phyloP scores from a whole-genome alignment of 495 filamentous ascomycete genomes.

The Xylaria cubensis region DNA sequence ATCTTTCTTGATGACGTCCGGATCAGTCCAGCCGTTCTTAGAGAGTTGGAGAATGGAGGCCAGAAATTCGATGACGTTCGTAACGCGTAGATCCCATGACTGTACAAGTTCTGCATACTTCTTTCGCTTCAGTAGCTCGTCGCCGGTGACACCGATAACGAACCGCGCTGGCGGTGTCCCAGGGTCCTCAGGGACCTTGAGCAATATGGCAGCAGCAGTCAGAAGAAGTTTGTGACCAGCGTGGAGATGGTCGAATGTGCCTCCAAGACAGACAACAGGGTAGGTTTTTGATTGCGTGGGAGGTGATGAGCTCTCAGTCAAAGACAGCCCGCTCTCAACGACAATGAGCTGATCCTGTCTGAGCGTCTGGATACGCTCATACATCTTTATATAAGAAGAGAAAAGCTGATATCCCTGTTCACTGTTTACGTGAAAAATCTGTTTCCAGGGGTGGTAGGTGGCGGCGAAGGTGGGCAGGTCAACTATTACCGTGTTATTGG shows the following conservation, averaged over 20 bases:
- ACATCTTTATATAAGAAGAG: conserved; percentile 49
- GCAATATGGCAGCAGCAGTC: conserved; percentile 78
- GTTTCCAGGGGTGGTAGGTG: conserved; percentile 70
- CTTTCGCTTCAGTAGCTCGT: conserved; percentile 84
- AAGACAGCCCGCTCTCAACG: conserved; percentile 56
- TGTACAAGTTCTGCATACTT: conserved; percentile 82
- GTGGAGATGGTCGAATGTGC: conserved; percentile 96
- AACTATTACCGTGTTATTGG: conserved; percentile 63
- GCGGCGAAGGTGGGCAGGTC: conserved; percentile 69
- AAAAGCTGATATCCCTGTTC: conserved; percentile 59
- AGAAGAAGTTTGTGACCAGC: conserved; percentile 94
- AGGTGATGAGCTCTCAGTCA: conserved; percentile 33
- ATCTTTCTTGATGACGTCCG: conserved; percentile 37
- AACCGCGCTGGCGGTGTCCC: conserved; percentile 55
- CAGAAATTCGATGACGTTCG: conserved; percentile 73
- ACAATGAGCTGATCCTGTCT: conserved; percentile 51
- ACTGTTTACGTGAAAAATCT: conserved; percentile 69
- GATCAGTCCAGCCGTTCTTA: conserved; percentile 40
- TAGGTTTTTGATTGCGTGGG: conserved; percentile 39
- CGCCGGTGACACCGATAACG: conserved; percentile 86
- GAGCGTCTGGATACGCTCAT: conserved; percentile 52
- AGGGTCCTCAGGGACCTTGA: conserved; percentile 58
- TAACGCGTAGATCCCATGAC: conserved; percentile 75
- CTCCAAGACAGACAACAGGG: conserved; percentile 75
- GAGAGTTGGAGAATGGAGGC: conserved; percentile 67